Evolutionary conservation across 345 rosid genomes (phyloP), one percentile per base, ranked within the genome.

Genomic region (Aquilaria yunnanensis): DNA sequence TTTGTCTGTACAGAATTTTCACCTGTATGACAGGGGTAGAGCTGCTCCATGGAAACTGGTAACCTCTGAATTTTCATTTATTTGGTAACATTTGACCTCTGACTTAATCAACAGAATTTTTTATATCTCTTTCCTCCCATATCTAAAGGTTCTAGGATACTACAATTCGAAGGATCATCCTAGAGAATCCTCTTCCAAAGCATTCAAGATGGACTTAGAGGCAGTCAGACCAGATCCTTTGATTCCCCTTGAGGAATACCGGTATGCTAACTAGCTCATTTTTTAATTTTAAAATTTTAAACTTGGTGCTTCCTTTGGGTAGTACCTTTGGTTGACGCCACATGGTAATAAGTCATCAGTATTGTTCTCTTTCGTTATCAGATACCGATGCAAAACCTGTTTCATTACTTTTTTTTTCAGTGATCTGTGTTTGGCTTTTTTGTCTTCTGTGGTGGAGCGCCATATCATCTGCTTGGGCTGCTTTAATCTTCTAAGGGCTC

Each of bases 181-280:
- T 37, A 84, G 97, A 73, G 89, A 84, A 69, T 85, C 93, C 47
- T 78, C 88, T 67, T 85, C 97, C 32, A 79, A 90, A 69, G 93
- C 95, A 60, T 73, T 90, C 66, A 86, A 77, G 82, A 70, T 90
- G 77, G 87, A 77, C 66, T 64, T 94, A 74, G 96, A 88, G 74
- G 88, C 92, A 77, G 95, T 90, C 61, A 86, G 93, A 68, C 99
- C 97, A 41, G 86, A 94, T 71, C 91, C 96, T 70, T 70, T 61
- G 57, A 86, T 74, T 29, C 97, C 99, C 66, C 95, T 94, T 10
- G 97, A 94, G 77, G 99, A 94, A 79, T 86, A 90, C 69, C 72
- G 99, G 99, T 90, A 73, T 67, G 64, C 54, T 30, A 64, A n/a
- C 61, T 68, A 54, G 56, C 61, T 37, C 32, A 43, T 6, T 51